Evolutionary conservation across 1,284 basidiomycete genomes (phyloP).

Genomic region (Flammula alnicola): DNA sequence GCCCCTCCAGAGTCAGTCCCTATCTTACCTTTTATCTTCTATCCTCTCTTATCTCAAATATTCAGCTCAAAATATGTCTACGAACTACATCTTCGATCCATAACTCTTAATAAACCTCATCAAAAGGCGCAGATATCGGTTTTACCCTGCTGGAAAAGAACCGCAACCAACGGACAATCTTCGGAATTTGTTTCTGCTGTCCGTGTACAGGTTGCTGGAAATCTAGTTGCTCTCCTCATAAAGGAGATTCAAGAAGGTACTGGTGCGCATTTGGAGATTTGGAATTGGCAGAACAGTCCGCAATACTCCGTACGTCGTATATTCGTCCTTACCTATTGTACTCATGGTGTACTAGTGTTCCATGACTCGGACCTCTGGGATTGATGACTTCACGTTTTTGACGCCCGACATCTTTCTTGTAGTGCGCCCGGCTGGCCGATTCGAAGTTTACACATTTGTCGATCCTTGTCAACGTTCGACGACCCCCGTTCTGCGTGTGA

Average conservation of each 20-base stretch:
- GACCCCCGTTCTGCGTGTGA: conserved; percentile 37
- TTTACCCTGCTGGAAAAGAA: conserved; percentile 41
- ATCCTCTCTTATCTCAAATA: background rate
- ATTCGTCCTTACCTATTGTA: background rate
- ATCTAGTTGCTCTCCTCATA: conserved; percentile 49
- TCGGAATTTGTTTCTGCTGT: conserved; percentile 44
- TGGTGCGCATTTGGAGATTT: conserved; percentile 47
- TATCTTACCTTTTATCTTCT: conserved; percentile 3
- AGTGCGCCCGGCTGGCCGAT: conserved; percentile 45
- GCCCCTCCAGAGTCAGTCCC: conserved; percentile 46
- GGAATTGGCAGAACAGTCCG: conserved; percentile 48
- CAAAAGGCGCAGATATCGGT: conserved; percentile 43
- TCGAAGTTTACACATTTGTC: conserved; percentile 51
- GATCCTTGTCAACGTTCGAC: conserved; percentile 37
- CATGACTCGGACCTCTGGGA: conserved; percentile 40
- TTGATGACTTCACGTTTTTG: conserved; percentile 57
- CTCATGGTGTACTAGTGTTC: conserved; percentile 36
- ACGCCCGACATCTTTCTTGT: conserved; percentile 48
- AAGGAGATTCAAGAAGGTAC: conserved; percentile 45
- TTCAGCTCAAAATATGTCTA: conserved; percentile 46
- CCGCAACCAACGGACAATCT: conserved; percentile 27
- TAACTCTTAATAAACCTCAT: conserved; percentile 53
- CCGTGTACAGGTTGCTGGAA: conserved; percentile 50
- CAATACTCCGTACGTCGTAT: conserved; percentile 40
- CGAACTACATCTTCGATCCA: conserved; percentile 50